phyloP scores from a whole-genome alignment of 1,139 yeast genomes.

The Zygotorulaspora mrakii region DNA sequence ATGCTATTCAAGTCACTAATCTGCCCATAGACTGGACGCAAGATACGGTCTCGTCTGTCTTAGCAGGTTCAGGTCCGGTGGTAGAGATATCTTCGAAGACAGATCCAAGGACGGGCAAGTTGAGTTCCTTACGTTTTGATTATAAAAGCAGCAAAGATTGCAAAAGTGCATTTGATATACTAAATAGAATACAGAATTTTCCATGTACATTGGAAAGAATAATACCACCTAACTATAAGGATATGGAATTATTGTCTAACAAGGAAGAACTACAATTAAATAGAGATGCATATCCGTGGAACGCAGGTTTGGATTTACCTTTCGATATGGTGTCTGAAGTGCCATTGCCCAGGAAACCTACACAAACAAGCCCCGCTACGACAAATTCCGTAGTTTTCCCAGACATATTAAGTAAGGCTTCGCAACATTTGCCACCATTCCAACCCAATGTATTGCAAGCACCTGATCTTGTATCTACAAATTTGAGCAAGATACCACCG shows the following conservation, averaged over 20 bases:
- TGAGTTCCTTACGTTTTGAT: constrained; percentile 27
- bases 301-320: constrained; percentile 31
- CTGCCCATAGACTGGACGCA: constrained; percentile 33
- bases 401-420: constrained; percentile 46
- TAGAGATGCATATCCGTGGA: constrained; percentile 36
- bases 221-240: constrained; percentile 28
- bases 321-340: constrained; percentile 37
- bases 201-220: constrained; percentile 29
- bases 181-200: constrained; percentile 26
- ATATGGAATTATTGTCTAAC: constrained; percentile 11
- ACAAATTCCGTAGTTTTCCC: constrained; percentile 39
- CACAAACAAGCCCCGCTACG: constrained; percentile 14
- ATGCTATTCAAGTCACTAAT: constrained; percentile 30
- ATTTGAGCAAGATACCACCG: constrained; percentile 62
- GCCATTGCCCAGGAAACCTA: constrained; percentile 34
- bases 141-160: constrained; percentile 30
- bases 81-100: constrained; percentile 24
- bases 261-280: constrained; percentile 25
- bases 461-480: constrained; percentile 43
- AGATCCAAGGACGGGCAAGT: constrained; percentile 34
- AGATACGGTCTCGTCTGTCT: constrained; percentile 31
- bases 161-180: constrained; percentile 26
- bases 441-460: constrained; percentile 43
- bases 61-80: constrained; percentile 37
- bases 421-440: constrained; percentile 50